These are phyloP conservation scores for Tolypocladium ophioglossoides DNA, from an alignment of 2,329 filamentous ascomycete genomes.

Conservation along the genomic window DNA sequence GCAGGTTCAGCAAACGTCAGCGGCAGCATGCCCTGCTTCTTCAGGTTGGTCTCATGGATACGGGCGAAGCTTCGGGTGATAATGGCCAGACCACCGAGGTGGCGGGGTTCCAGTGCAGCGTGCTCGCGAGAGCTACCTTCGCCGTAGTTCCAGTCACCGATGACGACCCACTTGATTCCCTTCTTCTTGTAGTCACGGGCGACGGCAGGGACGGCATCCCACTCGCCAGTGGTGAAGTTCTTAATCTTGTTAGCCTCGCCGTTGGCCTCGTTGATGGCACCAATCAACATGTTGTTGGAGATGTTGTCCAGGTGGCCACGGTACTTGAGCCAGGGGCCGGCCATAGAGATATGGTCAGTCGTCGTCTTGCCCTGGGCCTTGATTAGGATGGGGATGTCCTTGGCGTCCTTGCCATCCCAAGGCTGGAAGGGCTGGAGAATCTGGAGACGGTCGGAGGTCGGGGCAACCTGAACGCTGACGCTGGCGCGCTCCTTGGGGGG, in stretches of 20 bases:
- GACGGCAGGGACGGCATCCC: conserved; percentile 75
- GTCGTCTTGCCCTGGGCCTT: conserved; percentile 98
- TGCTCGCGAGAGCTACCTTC: conserved; percentile 85
- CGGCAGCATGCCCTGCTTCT: conserved; percentile 99
- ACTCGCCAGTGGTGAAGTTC: conserved; percentile 70
- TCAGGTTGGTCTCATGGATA: conserved; percentile 99
- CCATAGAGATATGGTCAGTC: conserved; percentile 95
- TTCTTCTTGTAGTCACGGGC: conserved; percentile 72
- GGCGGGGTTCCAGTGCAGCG: conserved; percentile 79
- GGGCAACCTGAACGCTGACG: conserved; percentile 66
- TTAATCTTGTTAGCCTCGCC: conserved; percentile 89
- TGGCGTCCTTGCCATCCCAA: conserved; percentile 69
- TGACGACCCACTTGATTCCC: conserved; percentile 76
- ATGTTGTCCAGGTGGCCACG: conserved; percentile 99
- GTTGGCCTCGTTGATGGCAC: conserved; percentile 86
- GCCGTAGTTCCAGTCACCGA: conserved; percentile 98
- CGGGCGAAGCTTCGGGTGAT: conserved; percentile 92
- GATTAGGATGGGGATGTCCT: conserved; percentile 78
- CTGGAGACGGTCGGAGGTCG: conserved; percentile 78
- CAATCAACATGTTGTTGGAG: conserved; percentile 92
- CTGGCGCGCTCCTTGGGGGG: conserved; percentile 58
- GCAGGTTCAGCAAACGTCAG: conserved; percentile 89
- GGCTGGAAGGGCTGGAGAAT: conserved; percentile 81
- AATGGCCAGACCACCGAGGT: conserved; percentile 91
- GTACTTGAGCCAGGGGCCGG: conserved; percentile 97